Evolutionary conservation across 768 basidiomycete species (phyloP), one percentile per base, ranked within the genome.

Genomic region (Sistotremastrum suecicum): DNA sequence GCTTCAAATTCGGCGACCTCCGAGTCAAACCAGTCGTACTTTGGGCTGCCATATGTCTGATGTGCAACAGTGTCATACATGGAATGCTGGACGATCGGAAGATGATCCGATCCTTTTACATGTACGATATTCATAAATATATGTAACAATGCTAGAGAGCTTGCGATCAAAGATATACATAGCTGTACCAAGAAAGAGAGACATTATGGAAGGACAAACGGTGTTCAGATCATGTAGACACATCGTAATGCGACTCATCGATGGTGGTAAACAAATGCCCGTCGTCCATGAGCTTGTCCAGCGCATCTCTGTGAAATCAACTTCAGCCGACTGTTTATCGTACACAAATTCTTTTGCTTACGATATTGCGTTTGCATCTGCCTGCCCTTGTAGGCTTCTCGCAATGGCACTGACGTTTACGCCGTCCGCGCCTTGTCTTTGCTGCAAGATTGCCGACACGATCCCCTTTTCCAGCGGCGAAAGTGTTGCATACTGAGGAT

Each of bases 261-360:
- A 79, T 73, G 0, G 86, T 87, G 45, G 75, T 81, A 60, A 74
- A 97, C 46, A 92, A 69, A 51, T 74, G 63, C 0, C 91, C 91
- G 0, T 84, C 80, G 44, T 82, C 78, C 70, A 88, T 80, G 44
- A 97, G 69, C 43, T 63, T 60, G 52, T 91, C 85, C 51, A 92
- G 64, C 5, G 83, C 83, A 39, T 73, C 66, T 56, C 88, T 86
- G 49, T 37, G 20, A 20, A 20, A 20, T 20, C 20, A 20, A 20
- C 20, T 20, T 20, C 20, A 20, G 20, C 20, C 20, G 20, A 20
- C 20, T 20, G 1, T 4, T 11, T 31, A 31, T 8, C 37, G 37
- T 33, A n/a, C 53, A 43, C 36, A 54, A n/a, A 44, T 35, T 39
- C 33, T 34, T 33, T 10, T 4, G 56, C 61, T 39, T 49, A 83